Base-by-base conservation (phyloP, 2,329 filamentous ascomycete genomes). In the Curvularia lunata region DNA sequence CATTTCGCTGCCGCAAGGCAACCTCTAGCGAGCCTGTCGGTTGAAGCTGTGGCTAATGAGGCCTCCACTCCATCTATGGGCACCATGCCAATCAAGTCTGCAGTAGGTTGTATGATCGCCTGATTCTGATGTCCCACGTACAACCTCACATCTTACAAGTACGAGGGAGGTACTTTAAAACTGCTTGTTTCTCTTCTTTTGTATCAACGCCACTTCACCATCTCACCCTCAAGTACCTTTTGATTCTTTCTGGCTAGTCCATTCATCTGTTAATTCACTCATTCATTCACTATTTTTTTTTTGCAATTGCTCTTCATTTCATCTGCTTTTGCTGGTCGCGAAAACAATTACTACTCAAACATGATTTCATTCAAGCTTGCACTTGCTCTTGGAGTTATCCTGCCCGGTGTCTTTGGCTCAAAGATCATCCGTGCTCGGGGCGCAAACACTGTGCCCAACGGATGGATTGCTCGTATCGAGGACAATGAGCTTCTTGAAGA, bases 191-290 rank as follows among this genome's bases (percentile, higher is more conserved):
- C 41, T 43, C 41, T 43, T 23, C 41, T 43, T 10, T 27, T 23
- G 5, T 16, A 8, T 43, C 16, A 25, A 27, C 23, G 27, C 13
- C 21, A 43, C 21, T 19, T 13, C 13, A 41, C 21, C 40, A 42
- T 3, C 23, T 27, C 16, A 30, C 28, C 19, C 23, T 43, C 41
- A 8, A 43, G 6, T 5, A 23, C 23, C 6, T 43, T 43, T 25
- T 43, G 16, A 16, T 27, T 43, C 21, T 27, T n/a, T n/a, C 41
- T 43, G 41, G 41, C 41, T 43, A 43, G 41, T 43, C 41, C 41
- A 27, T 25, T n/a, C 23, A 43, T 43, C 25, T 19, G 41, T 25
- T 27, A 7, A 10, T 43, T 43, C 13, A 16, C 23, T 21, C 8
- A 16, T 43, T 43, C 23, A n/a, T 5, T 43, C 28, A 30, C 2